Base-by-base conservation (phyloP, 225 moss, liverwort and hornwort species). In the Climacium dendroides region DNA sequence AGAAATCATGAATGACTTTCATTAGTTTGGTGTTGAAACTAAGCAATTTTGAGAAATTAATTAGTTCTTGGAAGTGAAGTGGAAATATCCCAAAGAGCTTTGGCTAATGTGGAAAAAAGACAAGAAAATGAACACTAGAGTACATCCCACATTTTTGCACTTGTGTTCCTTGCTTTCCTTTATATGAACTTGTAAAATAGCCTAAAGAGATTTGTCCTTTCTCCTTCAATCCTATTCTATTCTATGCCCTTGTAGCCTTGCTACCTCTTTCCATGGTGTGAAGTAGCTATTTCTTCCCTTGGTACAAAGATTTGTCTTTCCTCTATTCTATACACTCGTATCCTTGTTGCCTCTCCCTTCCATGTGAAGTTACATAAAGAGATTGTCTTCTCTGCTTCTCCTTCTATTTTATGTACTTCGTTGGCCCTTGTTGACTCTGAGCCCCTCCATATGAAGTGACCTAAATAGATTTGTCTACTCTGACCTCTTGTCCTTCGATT, bases 1-100 rank as follows among this genome's bases (percentile, higher is more conserved):
- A 75, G 7, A 52, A 34, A 75, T 22, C 5, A 2, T 22, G 0
- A 52, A 5, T 52, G 7, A 0, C 6, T 26, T 29, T 47, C 18
- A 47, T 11, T 47, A 47, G 6, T 47, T 73, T 73, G 11, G 1
- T 0, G 0, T 6, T 28, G 15, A 9, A 41, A 47, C 18, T 6
- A 73, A 73, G 47, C 1, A 2, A 73, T 11, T 47, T 2, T 0
- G 0, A 48, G 32, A 19, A 1, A 7, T 48, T 74, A n/a, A n/a
- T n/a, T 11, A 19, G 19, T 19, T 48, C 17, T 32, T 0, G 0
- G 2, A 32, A 48, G 26, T 74, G 10, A 48, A 32, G 48, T 1
- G 0, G 0, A 0, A 74, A 73, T 19, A 11, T 1, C 0, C 19
- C 3, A 11, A 48, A 11, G 4, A 73, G 1, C 3, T 19, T 73